phyloP scores from a whole-genome alignment of 768 basidiomycete species.

The Boletus rubropictus region DNA sequence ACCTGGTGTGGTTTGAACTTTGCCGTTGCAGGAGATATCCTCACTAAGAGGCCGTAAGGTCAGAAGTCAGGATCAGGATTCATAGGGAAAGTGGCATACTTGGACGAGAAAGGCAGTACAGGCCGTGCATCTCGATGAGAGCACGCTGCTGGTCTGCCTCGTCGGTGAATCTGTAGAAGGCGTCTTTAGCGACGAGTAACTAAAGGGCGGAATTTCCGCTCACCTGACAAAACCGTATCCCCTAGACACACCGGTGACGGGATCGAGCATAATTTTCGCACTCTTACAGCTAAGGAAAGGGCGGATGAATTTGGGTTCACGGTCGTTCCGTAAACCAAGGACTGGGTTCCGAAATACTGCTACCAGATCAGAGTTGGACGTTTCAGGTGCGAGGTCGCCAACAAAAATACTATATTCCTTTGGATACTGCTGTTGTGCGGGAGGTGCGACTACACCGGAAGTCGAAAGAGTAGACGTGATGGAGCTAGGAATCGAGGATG shows the following conservation, averaged over 20 bases:
- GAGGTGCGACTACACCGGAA: constrained; percentile 24
- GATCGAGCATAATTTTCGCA: constrained; percentile 93
- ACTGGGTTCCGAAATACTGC: constrained; percentile 89
- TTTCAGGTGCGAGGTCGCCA: constrained; percentile 88
- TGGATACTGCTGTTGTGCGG: constrained; percentile 51
- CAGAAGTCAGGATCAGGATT: constrained; percentile 5
- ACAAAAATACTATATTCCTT: constrained; percentile 95
- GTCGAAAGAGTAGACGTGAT: constrained; percentile 29
- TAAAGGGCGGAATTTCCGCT: constrained; percentile 19
- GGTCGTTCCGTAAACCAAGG: constrained; percentile 75
- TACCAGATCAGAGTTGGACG: constrained; percentile 92
- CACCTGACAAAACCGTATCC: constrained; percentile 93
- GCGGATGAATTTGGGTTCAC: constrained; percentile 82
- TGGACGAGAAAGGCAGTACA: constrained; percentile 83
- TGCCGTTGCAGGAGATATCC: constrained; percentile 84
- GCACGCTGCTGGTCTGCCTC: constrained; percentile 87
- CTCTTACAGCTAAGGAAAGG: constrained; percentile 91
- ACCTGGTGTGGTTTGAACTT: constrained; percentile 66
- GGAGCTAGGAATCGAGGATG: constrained; percentile 39
- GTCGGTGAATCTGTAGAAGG: constrained; percentile 65
- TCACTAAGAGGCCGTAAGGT: constrained; percentile 53
- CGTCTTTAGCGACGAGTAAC: constrained; percentile 4
- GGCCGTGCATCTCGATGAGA: constrained; percentile 85
- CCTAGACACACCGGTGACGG: constrained; percentile 79
- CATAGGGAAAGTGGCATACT: constrained; percentile 45